Base-by-base conservation (phyloP, 2,329 filamentous ascomycete species). In the Xylariaceae sp. region DNA sequence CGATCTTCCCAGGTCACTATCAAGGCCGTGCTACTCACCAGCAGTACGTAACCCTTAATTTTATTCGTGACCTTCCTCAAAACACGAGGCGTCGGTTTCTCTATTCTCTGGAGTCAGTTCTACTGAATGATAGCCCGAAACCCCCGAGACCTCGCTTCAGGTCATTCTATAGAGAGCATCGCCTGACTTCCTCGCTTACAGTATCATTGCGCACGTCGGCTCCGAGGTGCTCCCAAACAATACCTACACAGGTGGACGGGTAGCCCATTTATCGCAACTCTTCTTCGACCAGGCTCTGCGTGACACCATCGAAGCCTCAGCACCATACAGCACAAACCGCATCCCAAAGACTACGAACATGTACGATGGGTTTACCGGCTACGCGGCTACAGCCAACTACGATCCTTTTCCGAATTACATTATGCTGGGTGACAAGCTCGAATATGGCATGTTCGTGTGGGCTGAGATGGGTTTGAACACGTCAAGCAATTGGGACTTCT, bases 371-470 rank as follows among this genome's bases (percentile, higher is more conserved):
- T 62, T 55, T 43, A 61, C 57, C 11, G 53, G 54, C n/a, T 59
- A 60, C 40, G 53, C 56, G 7, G 59, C 61, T 2, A 59, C 48
- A 4, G 33, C 51, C 18, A 50, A 55, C 19, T 62, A 60, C 44
- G 71, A 75, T 43, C 75, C 75, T 1, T 69, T 78, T 54, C 63
- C 74, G 9, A 70, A 79, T 54, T 78, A 74, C 45, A 63, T 59
- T 38, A 34, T 48, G 26, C 50, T 60, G 4, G 51, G 57, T 19
- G 44, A 44, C 15, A 39, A 42, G 19, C 39, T 60, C 1, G 15
- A 28, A 2, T 46, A 52, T 16, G 57, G 57, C 4, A 36, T 60
- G 17, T 57, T 60, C 40, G 50, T 57, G 29, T 60, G 57, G 57
- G 57, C 57, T 15, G 57, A 60, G 49, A 46, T 57, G 2, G 57